These are phyloP conservation scores for Pyrus communis DNA, from an alignment of 306 rosid genomes.

Conservation along the genomic window DNA sequence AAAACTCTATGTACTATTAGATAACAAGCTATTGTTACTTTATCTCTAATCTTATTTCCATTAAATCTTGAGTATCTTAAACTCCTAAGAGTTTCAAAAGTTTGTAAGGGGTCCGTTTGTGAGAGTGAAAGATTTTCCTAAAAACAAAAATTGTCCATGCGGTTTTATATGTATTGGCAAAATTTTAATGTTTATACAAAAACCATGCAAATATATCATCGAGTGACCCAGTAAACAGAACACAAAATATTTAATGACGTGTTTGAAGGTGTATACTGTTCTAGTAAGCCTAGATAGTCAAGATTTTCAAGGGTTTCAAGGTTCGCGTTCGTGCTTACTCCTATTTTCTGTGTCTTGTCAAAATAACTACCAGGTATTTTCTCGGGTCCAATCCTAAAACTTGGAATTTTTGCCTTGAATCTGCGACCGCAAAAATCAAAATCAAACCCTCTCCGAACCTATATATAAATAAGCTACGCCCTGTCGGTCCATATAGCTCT, in stretches of 20 bases:
- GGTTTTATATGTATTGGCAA: not conserved
- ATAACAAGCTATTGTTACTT: no score
- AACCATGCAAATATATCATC: not conserved
- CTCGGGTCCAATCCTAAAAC: not conserved
- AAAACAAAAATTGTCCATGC: not conserved
- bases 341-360: not conserved
- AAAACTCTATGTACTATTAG: no score
- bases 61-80: no score
- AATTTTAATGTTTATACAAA: not conserved
- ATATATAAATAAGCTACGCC: not conserved
- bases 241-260: not conserved
- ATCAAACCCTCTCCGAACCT: not conserved
- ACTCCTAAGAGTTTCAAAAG: no score
- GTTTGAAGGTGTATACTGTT: conserved; percentile 17
- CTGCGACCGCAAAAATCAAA: not conserved
- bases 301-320: conserved; percentile 16
- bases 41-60: no score
- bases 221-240: not conserved
- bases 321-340: not conserved
- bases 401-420: not conserved
- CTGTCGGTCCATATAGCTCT: not conserved
- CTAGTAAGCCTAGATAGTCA: conserved; percentile 7
- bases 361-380: conserved; percentile 8
- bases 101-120: not conserved
- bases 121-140: not conserved